phyloP scores from a whole-genome alignment of 805 yeast species.

The Zygosaccharomyces rouxii region DNA sequence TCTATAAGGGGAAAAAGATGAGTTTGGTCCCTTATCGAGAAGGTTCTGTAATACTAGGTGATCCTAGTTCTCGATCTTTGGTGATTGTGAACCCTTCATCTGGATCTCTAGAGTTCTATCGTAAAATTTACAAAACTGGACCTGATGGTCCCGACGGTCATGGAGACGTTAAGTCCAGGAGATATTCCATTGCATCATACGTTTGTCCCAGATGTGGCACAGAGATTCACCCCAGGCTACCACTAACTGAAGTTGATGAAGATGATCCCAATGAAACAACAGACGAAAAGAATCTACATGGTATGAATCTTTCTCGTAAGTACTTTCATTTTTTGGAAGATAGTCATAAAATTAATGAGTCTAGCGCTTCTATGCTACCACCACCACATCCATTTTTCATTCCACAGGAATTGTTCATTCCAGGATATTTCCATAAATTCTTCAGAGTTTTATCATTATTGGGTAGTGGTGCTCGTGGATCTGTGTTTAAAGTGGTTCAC shows the following conservation, averaged over 20 bases:
- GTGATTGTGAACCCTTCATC: constrained; percentile 28
- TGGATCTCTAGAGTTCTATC: constrained; percentile 26
- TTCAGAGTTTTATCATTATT: constrained; percentile 56
- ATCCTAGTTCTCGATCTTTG: constrained; percentile 29
- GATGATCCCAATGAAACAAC: neutral
- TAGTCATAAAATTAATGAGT: constrained; percentile 14
- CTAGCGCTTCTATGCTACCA: constrained; percentile 6
- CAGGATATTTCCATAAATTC: constrained; percentile 74
- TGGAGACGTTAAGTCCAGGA: constrained; percentile 2
- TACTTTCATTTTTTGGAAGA: constrained; percentile 23
- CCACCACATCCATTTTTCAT: constrained; percentile 26
- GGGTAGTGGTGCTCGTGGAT: constrained; percentile 83
- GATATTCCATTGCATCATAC: constrained; percentile 23
- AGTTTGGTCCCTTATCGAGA: constrained; percentile 29
- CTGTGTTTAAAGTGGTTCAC: constrained; percentile 81
- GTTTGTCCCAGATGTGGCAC: constrained; percentile 33
- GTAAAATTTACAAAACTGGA: constrained; percentile 14
- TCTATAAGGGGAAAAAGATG: constrained; percentile 11
- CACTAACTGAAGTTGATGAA: neutral
- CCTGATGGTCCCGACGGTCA: constrained; percentile 4
- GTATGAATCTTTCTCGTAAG: constrained; percentile 16
- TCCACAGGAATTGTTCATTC: constrained; percentile 62
- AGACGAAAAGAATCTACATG: neutral
- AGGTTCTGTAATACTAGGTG: constrained; percentile 29
- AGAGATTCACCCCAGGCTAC: constrained; percentile 16